Evolutionary conservation across 805 yeast species (phyloP), one percentile per base, ranked within the genome.

Genomic region (Metschnikowia vanudenii): DNA sequence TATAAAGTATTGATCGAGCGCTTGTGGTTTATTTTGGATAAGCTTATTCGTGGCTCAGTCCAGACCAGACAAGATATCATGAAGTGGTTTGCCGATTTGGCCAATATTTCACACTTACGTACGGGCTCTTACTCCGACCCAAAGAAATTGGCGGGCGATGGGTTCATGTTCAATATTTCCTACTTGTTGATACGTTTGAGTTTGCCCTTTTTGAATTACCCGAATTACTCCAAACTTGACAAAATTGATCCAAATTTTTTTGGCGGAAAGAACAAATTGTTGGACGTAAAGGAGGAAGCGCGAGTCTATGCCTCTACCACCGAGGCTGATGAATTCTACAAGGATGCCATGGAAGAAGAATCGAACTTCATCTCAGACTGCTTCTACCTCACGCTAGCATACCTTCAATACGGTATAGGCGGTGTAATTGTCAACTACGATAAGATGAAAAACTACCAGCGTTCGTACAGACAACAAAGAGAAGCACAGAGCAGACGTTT

Each of bases 351-450:
- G 34, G 62, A 70, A 11, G 60, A 64, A n/a, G 65, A 50, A 62
- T 76, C 69, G 32, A 92, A 94, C 58, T 94, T 94, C 62, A 88
- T 94, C n/a, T 82, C 96, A 8, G 94, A 92, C 54, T 85, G 96
- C 58, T 94, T 90, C 64, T 94, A 76, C 59, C 63, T 94, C 46
- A 81, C 91, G 5, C 71, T 85, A 42, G 82, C 96, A 0, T 90
- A 85, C 62, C 65, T 88, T 40, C 91, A 92, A 55, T 94, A 86
- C 67, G 99, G 98, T 36, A 70, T 88, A 35, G 96, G 96, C 19
- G 98, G 97, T 41, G 67, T 85, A 0, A 66, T 78, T 47, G 74
- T 80, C 37, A 63, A 62, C 38, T 79, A 81, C 49, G 81, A 79
- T 37, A 79, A 84, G 48, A 58, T 83, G 28, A 73, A 73, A 51